Percentiles rank a stretch among this genome's conserved stretches.
Conservation (phyloP, 2,329 filamentous ascomycete genomes). For the Fusarium fracticaudum region DNA sequence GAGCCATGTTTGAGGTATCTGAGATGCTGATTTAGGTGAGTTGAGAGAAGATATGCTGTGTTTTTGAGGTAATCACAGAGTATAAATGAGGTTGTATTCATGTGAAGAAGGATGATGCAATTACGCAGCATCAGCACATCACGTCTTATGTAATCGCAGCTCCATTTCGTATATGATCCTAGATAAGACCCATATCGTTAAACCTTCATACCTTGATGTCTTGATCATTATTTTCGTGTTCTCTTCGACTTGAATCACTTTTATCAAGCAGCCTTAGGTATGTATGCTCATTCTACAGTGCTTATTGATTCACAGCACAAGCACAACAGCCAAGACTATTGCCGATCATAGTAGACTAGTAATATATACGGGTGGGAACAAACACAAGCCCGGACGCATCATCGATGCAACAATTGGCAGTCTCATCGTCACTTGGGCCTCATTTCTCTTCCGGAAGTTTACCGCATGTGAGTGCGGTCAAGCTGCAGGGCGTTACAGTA, state of each 20-base stretch:
- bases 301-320: not conserved
- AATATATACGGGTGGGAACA: not conserved
- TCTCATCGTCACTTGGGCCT: constrained; percentile 10
- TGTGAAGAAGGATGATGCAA: constrained; percentile 22
- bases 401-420: not conserved
- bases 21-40: not conserved
- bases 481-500: not conserved
- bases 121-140: constrained; percentile 11
- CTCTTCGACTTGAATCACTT: not conserved
- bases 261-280: no score
- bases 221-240: not conserved
- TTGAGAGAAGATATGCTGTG: not conserved
- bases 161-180: not conserved
- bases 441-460: constrained; percentile 16
- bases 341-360: not conserved
- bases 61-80: not conserved
- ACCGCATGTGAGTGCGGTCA: constrained; percentile 1
- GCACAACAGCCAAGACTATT: not conserved
- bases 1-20: constrained; percentile 64
- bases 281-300: not conserved
- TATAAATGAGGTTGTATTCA: constrained; percentile 4
- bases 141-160: constrained; percentile 28
- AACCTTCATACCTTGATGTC: not conserved
- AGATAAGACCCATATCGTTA: not conserved
- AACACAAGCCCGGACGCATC: not conserved